Percentiles rank a stretch among this genome's conserved stretches.
Evolutionary conservation across 768 basidiomycete genomes (phyloP).

Genomic region (Leccinellum luteum): DNA sequence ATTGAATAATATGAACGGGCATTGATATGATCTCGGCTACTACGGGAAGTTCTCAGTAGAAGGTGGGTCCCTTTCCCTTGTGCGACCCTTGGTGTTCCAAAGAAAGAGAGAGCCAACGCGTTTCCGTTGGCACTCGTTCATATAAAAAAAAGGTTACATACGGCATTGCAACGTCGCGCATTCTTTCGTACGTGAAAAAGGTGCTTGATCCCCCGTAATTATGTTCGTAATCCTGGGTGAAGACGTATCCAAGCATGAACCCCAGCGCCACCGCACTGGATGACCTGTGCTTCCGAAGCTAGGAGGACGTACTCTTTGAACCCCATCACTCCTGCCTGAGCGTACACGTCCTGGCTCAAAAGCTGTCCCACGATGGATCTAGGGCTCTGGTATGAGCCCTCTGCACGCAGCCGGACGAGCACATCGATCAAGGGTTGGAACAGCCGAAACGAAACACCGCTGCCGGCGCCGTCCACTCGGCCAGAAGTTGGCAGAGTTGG

Average conservation of each 20-base stretch:
- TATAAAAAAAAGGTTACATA: conserved; percentile 9
- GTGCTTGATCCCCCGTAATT: neutral
- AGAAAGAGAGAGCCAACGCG: neutral
- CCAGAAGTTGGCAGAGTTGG: neutral
- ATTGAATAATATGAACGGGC: neutral
- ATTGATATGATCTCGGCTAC: neutral
- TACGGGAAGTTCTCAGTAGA: neutral
- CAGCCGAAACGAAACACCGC: neutral
- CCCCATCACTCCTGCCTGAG: conserved; percentile 37
- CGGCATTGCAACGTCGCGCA: conserved; percentile 6
- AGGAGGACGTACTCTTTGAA: conserved; percentile 41
- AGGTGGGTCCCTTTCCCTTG: neutral
- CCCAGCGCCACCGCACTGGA: conserved; percentile 40
- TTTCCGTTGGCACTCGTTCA: conserved; percentile 14
- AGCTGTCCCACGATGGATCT: conserved; percentile 38
- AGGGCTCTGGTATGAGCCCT: conserved; percentile 33
- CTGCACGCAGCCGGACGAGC: conserved; percentile 31
- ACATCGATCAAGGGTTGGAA: conserved; percentile 33
- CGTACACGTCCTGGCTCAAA: conserved; percentile 35
- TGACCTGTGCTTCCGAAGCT: conserved; percentile 38
- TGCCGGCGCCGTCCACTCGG: neutral
- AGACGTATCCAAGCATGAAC: conserved; percentile 37
- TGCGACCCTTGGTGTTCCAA: neutral
- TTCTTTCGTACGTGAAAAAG: conserved; percentile 7
- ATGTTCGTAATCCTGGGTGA: conserved; percentile 23